Percentiles rank a stretch among this genome's conserved stretches.
Conservation (phyloP, 2,329 filamentous ascomycete species). For the Colletotrichum eremochloae region DNA sequence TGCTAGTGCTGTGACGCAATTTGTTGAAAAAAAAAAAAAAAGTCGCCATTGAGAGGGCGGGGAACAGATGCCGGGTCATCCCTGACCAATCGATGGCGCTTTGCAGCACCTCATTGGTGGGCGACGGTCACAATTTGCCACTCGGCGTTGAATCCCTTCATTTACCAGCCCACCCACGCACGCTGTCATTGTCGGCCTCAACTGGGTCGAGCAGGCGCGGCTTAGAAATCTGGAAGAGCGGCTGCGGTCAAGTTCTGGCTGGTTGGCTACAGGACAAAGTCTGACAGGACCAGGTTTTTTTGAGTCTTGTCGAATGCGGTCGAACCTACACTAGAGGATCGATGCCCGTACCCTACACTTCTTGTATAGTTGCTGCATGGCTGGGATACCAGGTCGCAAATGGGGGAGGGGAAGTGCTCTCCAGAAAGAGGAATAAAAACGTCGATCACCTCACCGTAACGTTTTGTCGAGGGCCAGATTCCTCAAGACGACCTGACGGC, state of each 20-base stretch:
- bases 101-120: slow-evolving; percentile 28
- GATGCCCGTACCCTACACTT: slow-evolving; percentile 5
- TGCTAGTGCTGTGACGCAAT: slow-evolving; percentile 42
- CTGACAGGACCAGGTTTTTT: slow-evolving; percentile 18
- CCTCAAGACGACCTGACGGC: slow-evolving; percentile 28
- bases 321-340: not conserved
- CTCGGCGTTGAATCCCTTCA: not conserved
- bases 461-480: slow-evolving; percentile 34
- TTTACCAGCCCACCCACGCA: slow-evolving; percentile 29
- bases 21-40: slow-evolving; percentile 25
- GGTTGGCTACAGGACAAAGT: slow-evolving; percentile 4
- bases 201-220: slow-evolving; percentile 18
- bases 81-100: slow-evolving; percentile 17
- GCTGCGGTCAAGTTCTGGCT: slow-evolving; percentile 8
- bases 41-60: slow-evolving; percentile 27
- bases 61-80: slow-evolving; percentile 23
- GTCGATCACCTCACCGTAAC: slow-evolving; percentile 39
- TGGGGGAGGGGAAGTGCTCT: slow-evolving; percentile 13
- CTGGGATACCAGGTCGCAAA: slow-evolving; percentile 24
- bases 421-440: slow-evolving; percentile 18
- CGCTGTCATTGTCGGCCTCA: slow-evolving; percentile 3
- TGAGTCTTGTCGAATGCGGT: slow-evolving; percentile 3
- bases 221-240: slow-evolving; percentile 35
- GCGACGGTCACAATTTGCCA: slow-evolving; percentile 32
- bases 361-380: slow-evolving; percentile 18